A percentile compares a stretch with the other conserved stretches of the same genome.
Evolutionary conservation across 345 rosid species (phyloP).

Genomic region (Noccaea bulbosa): DNA sequence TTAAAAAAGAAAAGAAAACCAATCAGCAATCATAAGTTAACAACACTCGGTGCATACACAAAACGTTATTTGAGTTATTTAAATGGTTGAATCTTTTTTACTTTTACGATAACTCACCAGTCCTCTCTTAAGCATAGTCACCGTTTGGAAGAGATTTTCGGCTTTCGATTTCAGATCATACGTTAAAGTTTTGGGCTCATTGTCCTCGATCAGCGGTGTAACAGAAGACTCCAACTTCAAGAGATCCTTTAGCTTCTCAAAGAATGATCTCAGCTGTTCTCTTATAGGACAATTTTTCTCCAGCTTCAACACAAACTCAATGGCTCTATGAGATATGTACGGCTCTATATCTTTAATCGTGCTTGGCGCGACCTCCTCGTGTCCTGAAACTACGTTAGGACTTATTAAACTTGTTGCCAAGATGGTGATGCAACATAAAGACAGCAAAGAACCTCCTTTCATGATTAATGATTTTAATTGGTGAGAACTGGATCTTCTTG

Average conservation of each 20-base stretch:
- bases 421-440: constrained; percentile 33
- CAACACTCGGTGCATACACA: not conserved
- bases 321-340: constrained; percentile 33
- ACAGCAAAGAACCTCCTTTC: constrained; percentile 29
- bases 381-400: constrained; percentile 36
- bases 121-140: constrained; percentile 32
- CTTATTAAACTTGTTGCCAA: constrained; percentile 27
- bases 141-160: constrained; percentile 28
- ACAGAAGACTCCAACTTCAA: constrained; percentile 38
- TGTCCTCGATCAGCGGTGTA: constrained; percentile 24
- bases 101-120: constrained; percentile 27
- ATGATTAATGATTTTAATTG: constrained; percentile 22
- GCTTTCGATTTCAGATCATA: constrained; percentile 30
- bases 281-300: constrained; percentile 34
- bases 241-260: constrained; percentile 34
- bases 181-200: constrained; percentile 23
- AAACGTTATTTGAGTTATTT: not conserved
- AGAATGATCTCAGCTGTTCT: constrained; percentile 35
- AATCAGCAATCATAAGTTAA: not conserved
- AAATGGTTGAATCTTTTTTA: not conserved
- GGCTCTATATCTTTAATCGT: constrained; percentile 33
- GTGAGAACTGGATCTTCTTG: constrained; percentile 14
- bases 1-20: too few species aligned
- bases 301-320: constrained; percentile 32
- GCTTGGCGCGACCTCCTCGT: constrained; percentile 23